Conservation (phyloP, 1,284 basidiomycete genomes). For the Ustilago trichophora region DNA sequence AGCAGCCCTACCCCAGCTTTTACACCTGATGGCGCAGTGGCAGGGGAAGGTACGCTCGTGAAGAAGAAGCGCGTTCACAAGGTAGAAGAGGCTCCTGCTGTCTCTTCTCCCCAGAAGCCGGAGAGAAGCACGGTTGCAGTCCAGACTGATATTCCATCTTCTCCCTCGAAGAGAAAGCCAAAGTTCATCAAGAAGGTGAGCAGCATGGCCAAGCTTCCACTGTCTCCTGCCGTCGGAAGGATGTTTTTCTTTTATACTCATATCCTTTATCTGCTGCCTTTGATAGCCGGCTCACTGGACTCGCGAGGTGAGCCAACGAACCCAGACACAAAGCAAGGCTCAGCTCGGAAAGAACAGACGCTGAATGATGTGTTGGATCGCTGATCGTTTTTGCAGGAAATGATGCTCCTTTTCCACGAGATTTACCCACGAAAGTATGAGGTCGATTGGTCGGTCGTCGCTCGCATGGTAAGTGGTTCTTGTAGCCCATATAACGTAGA, state of each 20-base stretch:
- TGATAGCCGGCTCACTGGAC: conserved; percentile 1
- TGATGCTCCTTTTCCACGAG: conserved; percentile 21
- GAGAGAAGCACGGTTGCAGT: too few species aligned
- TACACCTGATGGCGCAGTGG: not conserved
- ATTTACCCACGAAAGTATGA: conserved; percentile 4
- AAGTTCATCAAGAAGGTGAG: too few species aligned
- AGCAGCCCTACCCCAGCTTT: not conserved
- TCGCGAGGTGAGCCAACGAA: not conserved
- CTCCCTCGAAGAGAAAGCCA: not conserved
- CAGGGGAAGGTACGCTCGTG: not conserved
- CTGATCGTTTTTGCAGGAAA: conserved; percentile 6
- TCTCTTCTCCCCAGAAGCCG: not conserved
- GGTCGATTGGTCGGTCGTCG: conserved; percentile 7
- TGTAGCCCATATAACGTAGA: too few species aligned
- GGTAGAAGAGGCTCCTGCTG: not conserved
- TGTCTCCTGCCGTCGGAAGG: not conserved
- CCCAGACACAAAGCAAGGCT: too few species aligned
- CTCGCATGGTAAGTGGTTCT: conserved; percentile 19
- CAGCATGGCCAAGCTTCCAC: not conserved
- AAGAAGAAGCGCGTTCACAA: conserved; percentile 22
- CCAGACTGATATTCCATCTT: not conserved
- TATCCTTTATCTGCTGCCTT: not conserved
- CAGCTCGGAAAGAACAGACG: not conserved
- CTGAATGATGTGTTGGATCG: not conserved
- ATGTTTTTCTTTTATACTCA: too few species aligned